Percentiles rank a stretch among this genome's conserved stretches.
Evolutionary conservation across 2,329 filamentous ascomycete species (phyloP).

Genomic region (Coleophoma eucalyptorum): DNA sequence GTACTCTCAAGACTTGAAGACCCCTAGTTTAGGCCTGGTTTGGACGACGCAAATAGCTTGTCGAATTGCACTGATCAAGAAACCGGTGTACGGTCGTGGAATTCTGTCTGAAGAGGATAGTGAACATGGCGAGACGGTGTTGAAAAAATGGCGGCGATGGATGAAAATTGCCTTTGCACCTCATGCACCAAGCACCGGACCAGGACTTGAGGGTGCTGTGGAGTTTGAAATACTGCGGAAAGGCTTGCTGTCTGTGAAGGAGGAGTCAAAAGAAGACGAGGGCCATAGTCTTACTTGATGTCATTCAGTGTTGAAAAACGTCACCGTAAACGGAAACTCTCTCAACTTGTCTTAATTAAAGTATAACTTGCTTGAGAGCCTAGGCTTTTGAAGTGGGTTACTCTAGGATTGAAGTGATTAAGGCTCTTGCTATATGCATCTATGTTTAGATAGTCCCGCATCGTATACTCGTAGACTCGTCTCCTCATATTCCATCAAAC

Average conservation of each 20-base stretch:
- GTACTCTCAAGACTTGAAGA: constrained; percentile 59
- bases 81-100: constrained; percentile 44
- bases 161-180: constrained; percentile 89
- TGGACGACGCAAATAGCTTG: constrained; percentile 89
- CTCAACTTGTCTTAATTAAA: too few relatives aligned
- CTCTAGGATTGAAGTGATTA: too few relatives aligned
- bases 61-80: constrained; percentile 76
- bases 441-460: too few relatives aligned
- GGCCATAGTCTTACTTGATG: constrained; percentile 1
- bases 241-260: constrained; percentile 43
- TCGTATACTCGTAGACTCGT: too few relatives aligned
- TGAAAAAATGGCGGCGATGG: constrained; percentile 66
- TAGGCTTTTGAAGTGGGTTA: too few relatives aligned
- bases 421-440: too few relatives aligned
- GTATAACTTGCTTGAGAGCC: too few relatives aligned
- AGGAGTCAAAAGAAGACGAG: constrained; percentile 3
- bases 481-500: too few relatives aligned
- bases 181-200: constrained; percentile 57
- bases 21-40: constrained; percentile 79
- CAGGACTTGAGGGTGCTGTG: constrained; percentile 46
- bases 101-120: constrained; percentile 31
- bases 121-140: constrained; percentile 39
- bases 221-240: constrained; percentile 74
- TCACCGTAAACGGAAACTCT: too few relatives aligned
- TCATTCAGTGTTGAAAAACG: too few relatives aligned